Conservation (phyloP, 495 filamentous ascomycete species). For the Chlorociboria aeruginascens region DNA sequence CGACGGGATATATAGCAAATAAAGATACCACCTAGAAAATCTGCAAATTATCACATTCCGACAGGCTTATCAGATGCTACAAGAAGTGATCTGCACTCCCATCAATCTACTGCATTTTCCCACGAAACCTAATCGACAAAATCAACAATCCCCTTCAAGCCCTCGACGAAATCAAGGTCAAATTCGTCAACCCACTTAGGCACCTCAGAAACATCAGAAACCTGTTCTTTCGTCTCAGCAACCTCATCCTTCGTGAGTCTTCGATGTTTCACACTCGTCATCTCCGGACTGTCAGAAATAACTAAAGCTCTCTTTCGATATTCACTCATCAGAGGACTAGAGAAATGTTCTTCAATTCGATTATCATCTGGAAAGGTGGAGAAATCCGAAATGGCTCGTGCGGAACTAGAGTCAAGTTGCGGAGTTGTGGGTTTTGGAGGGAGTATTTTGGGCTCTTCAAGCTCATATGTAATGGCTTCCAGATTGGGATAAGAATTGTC, state of each 20-base stretch:
- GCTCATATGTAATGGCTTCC: constrained; percentile 18
- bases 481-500: constrained; percentile 18
- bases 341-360: constrained; percentile 2
- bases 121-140: constrained; percentile 26
- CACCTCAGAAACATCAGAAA: constrained; percentile 6
- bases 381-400: constrained; percentile 15
- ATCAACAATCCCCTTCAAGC: constrained; percentile 35
- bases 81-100: not conserved
- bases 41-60: not conserved
- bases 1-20: not conserved
- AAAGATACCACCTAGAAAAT: not conserved
- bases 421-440: not conserved
- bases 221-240: not conserved
- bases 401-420: constrained; percentile 7
- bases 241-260: constrained; percentile 1
- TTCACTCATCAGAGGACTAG: constrained; percentile 3
- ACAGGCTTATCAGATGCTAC: not conserved
- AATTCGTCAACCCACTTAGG: constrained; percentile 37
- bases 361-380: constrained; percentile 22
- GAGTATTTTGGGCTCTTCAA: constrained; percentile 17
- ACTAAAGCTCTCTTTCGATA: constrained; percentile 2
- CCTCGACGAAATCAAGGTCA: constrained; percentile 33
- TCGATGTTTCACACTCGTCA: constrained; percentile 3
- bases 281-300: not conserved
- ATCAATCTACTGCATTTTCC: not conserved